A percentile compares a stretch with the other conserved stretches of the same genome.
These are phyloP conservation scores for Lavandula angustifolia DNA, from an alignment of 257 asterid genomes.

Conservation along the genomic window DNA sequence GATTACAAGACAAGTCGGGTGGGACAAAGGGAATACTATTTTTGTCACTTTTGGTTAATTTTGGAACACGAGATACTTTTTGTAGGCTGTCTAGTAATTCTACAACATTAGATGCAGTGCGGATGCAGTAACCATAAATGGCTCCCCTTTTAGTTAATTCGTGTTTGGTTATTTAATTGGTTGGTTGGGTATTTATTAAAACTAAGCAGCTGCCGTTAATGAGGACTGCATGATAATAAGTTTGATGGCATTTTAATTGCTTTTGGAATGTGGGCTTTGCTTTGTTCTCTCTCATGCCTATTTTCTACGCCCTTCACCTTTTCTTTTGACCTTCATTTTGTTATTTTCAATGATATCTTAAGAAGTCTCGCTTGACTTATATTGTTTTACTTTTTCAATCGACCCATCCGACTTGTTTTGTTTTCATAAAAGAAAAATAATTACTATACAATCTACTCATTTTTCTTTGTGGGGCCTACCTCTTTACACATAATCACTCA, in stretches of 20 bases:
- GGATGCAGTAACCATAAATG: slow-evolving; percentile 2
- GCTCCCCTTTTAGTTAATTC: background rate
- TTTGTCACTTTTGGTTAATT: slow-evolving; percentile 4
- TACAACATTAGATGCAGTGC: slow-evolving; percentile 11
- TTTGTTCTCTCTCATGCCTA: slow-evolving; percentile 12
- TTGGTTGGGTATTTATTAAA: background rate
- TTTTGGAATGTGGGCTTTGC: slow-evolving; percentile 15
- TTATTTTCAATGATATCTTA: background rate
- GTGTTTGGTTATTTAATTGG: background rate
- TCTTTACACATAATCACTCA: too few relatives aligned
- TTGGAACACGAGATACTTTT: slow-evolving; percentile 14
- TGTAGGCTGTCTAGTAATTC: slow-evolving; percentile 5
- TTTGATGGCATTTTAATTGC: background rate
- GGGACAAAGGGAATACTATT: background rate
- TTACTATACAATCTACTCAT: too few relatives aligned
- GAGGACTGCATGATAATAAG: slow-evolving; percentile 3
- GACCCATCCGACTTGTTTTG: too few relatives aligned
- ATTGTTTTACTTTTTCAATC: too few relatives aligned
- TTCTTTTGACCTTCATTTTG: background rate
- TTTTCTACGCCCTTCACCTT: slow-evolving; percentile 4
- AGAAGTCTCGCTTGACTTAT: too few relatives aligned
- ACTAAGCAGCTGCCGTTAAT: slow-evolving; percentile 1
- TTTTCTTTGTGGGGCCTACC: too few relatives aligned
- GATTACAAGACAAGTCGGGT: too few relatives aligned
- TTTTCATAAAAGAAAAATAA: too few relatives aligned